A percentile compares a stretch with the other conserved stretches of the same genome.
Evolutionary conservation across 495 filamentous ascomycete species (phyloP).

Genomic region (Amorphotheca resinae): DNA sequence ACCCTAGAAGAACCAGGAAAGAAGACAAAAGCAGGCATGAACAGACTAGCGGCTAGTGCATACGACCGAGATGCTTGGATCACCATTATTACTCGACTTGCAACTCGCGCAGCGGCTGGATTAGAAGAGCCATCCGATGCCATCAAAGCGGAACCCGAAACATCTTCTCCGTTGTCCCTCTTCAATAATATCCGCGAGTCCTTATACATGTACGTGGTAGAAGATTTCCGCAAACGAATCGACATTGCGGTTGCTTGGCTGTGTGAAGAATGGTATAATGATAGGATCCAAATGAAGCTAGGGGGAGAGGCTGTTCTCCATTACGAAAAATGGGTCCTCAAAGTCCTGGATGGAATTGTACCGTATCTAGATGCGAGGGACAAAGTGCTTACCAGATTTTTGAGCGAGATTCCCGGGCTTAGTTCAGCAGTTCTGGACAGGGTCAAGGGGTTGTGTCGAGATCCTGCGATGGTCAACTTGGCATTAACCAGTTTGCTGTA

Average conservation of each 20-base stretch:
- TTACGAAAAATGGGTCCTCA: constrained; percentile 71
- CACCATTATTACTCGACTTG: constrained; percentile 71
- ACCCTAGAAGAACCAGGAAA: constrained; percentile 47
- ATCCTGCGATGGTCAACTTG: constrained; percentile 58
- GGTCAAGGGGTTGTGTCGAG: constrained; percentile 69
- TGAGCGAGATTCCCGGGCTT: constrained; percentile 83
- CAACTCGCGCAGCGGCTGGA: constrained; percentile 63
- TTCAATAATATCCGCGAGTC: constrained; percentile 62
- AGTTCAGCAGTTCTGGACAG: constrained; percentile 53
- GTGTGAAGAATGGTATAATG: constrained; percentile 97
- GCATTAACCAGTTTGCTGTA: constrained; percentile 46
- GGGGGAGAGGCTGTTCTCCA: constrained; percentile 39
- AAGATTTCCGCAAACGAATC: constrained; percentile 80
- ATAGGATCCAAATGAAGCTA: constrained; percentile 45
- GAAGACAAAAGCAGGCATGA: constrained; percentile 55
- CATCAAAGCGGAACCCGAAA: constrained; percentile 37
- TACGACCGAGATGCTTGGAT: constrained; percentile 88
- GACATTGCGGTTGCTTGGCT: constrained; percentile 84
- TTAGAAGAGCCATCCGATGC: constrained; percentile 38
- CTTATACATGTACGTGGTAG: constrained; percentile 70
- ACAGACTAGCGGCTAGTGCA: constrained; percentile 70
- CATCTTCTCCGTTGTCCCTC: constrained; percentile 26
- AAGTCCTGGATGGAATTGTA: constrained; percentile 73
- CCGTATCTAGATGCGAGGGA: constrained; percentile 80
- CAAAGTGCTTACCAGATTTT: constrained; percentile 69